Conservation (phyloP, 306 rosid species). For the Begonia peltatifolia region DNA sequence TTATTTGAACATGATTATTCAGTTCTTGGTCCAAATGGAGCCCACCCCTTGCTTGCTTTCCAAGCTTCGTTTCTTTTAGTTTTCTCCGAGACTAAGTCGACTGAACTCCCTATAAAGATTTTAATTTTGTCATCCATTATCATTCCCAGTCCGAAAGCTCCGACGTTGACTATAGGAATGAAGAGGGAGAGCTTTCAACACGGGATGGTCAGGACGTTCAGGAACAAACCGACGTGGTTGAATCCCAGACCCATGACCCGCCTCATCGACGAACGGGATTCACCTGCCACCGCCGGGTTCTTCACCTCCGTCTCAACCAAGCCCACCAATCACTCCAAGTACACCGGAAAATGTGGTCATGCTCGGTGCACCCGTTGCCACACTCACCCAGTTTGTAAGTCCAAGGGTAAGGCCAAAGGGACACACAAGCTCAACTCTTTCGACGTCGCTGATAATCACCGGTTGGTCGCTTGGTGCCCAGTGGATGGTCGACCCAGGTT, state of each 20-base stretch:
- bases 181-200: constrained; percentile 80
- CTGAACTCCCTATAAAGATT: no score
- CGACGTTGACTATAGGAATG: constrained; percentile 24
- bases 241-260: constrained; percentile 33
- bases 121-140: neutral
- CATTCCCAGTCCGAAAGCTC: neutral
- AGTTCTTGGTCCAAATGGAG: constrained; percentile 25
- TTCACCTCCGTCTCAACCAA: constrained; percentile 47
- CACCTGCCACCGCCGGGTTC: constrained; percentile 38
- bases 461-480: constrained; percentile 20
- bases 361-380: constrained; percentile 32
- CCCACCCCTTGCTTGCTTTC: constrained; percentile 24
- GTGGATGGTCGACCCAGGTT: constrained; percentile 7
- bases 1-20: no score
- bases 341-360: constrained; percentile 46
- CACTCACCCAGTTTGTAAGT: constrained; percentile 36
- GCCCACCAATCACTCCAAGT: constrained; percentile 70
- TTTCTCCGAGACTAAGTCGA: neutral
- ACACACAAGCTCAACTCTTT: constrained; percentile 22
- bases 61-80: constrained; percentile 15
- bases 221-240: constrained; percentile 25
- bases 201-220: constrained; percentile 46
- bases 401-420: constrained; percentile 51
- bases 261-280: constrained; percentile 18
- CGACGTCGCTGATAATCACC: constrained; percentile 13